Evolutionary conservation across 1,284 basidiomycete species (phyloP), one percentile per base, ranked within the genome.

Genomic region (Cutaneotrichosporon mucoides): DNA sequence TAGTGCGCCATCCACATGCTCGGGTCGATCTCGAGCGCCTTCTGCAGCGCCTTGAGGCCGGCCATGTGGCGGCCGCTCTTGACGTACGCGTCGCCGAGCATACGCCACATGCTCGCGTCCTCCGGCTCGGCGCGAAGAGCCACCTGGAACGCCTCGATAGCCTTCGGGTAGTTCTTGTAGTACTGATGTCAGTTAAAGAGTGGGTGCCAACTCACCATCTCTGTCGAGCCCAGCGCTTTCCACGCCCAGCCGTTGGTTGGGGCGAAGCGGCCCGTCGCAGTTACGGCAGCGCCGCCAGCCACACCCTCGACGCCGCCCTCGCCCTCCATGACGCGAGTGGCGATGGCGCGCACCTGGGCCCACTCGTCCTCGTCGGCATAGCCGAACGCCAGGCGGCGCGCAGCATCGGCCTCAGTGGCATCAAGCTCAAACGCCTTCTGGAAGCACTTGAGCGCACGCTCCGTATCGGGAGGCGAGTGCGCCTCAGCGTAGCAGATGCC

Each of bases 351-450:
- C 2, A 98, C 95, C 6, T 96, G 82, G 66, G 94, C 90, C 96
- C 96, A 99, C 72, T 97, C 94, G 54, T 86, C 84, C 66, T 96
- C 90, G 56, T 93, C 87, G 0, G 95, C 92, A 75, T 96, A 98
- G 0, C 90, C 89, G 66, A 89, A 85, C 0, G 92, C 93, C 4
- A 99, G 83, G 60, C 86, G 81, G 52, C 84, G 82, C 0, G 94
- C 96, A 1, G 96, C 93, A 13, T 89, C 86, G 10, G 85, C 86
- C 77, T 99, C 90, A 11, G 88, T 84, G 1, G 93, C 84, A 76
- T 98, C 94, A 2, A 99, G 84, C 77, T 99, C 96, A 68, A 99
- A 98, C 0, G 96, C 96, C 71, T 96, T 98, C 71, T 99, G 94
- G 79, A 97, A 98, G 74, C 96, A 99, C 73, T 95, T 95, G 13